These are phyloP conservation scores for Penicillium longicatenatum DNA, from an alignment of 495 filamentous ascomycete species.

Conservation along the genomic window DNA sequence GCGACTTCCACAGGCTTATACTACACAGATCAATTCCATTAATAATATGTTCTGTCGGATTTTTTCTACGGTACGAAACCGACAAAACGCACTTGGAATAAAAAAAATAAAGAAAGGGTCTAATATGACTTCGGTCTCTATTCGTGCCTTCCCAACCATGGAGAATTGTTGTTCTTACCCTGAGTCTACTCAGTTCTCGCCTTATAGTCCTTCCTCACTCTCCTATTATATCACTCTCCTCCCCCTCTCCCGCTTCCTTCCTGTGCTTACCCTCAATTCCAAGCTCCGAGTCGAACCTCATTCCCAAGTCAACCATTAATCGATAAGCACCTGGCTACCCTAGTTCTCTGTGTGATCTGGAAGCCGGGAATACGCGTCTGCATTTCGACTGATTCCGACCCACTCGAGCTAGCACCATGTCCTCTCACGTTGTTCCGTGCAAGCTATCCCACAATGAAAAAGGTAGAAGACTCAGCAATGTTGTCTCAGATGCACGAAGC, in stretches of 20 bases:
- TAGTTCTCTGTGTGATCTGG: background rate
- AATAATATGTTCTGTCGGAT: too few relatives aligned
- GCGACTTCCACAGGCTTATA: too few relatives aligned
- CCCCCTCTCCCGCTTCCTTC: background rate
- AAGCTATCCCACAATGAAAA: slow-evolving; percentile 26
- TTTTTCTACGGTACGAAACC: background rate
- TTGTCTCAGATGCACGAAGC: slow-evolving; percentile 19
- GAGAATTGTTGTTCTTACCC: background rate
- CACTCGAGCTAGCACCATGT: slow-evolving; percentile 22
- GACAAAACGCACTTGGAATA: too few relatives aligned
- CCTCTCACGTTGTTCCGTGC: slow-evolving; percentile 29
- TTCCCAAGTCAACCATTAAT: background rate
- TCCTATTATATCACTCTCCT: background rate
- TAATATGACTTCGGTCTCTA: too few relatives aligned
- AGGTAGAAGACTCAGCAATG: slow-evolving; percentile 20
- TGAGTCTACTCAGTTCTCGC: background rate
- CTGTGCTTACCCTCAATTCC: background rate
- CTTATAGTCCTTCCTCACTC: background rate
- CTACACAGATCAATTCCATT: too few relatives aligned
- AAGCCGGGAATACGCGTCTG: background rate
- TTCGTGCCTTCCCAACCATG: background rate
- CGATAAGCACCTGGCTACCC: background rate
- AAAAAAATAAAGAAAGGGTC: too few relatives aligned
- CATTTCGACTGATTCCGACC: background rate
- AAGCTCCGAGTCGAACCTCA: background rate